Conservation (phyloP, 768 basidiomycete species). For the Mycena metata region DNA sequence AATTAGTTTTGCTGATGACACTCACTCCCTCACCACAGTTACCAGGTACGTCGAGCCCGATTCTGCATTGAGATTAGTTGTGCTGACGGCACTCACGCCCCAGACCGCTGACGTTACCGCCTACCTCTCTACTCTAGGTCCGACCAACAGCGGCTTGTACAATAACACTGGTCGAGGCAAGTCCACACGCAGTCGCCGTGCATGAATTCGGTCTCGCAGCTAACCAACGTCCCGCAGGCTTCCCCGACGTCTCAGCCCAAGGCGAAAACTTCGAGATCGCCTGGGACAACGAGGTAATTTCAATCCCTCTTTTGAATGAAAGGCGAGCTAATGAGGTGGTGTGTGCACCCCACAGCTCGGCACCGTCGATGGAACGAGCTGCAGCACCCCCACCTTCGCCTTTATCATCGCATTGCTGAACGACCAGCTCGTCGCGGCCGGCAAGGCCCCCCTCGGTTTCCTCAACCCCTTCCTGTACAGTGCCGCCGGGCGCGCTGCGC, state of each 20-base stretch:
- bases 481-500: conserved; percentile 19
- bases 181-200: too few relatives aligned
- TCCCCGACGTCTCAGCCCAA: conserved; percentile 17
- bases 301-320: neutral
- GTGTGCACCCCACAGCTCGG: conserved; percentile 13
- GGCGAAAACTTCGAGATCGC: conserved; percentile 27
- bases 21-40: conserved; percentile 27
- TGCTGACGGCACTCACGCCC: too few relatives aligned
- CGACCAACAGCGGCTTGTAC: conserved; percentile 53
- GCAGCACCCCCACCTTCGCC: conserved; percentile 22
- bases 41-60: conserved; percentile 34
- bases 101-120: conserved; percentile 36
- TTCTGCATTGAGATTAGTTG: neutral
- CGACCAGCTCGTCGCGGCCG: conserved; percentile 20
- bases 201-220: too few relatives aligned
- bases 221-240: neutral
- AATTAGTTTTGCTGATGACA: too few relatives aligned
- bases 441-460: conserved; percentile 27
- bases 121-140: conserved; percentile 40
- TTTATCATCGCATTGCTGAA: conserved; percentile 23
- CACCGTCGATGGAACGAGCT: conserved; percentile 22
- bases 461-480: conserved; percentile 34
- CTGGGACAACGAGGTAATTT: conserved; percentile 12
- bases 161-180: conserved; percentile 45
- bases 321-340: too few relatives aligned